phyloP scores from a whole-genome alignment of 2,329 filamentous ascomycete species.

The Arthrobotrys iridis region DNA sequence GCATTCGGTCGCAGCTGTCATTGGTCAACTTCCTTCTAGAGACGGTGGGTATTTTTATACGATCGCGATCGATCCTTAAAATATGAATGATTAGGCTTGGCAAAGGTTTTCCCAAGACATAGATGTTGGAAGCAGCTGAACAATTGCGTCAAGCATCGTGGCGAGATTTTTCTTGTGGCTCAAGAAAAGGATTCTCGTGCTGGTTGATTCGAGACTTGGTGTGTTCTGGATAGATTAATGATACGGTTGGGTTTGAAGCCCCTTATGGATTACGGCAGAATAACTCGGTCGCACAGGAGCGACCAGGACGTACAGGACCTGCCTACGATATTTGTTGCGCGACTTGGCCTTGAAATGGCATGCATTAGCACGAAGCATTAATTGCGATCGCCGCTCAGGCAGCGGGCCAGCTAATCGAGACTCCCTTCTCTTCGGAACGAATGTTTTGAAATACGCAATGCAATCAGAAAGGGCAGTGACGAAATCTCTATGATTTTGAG shows the following conservation, averaged over 20 bases:
- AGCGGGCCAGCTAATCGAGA: background rate
- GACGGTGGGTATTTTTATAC: constrained; percentile 1
- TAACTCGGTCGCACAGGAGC: constrained; percentile 19
- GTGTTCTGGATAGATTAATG: constrained; percentile 46
- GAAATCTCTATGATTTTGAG: constrained; percentile 9
- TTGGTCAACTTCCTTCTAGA: constrained; percentile 38
- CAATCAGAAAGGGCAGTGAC: background rate
- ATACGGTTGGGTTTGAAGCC: constrained; percentile 26
- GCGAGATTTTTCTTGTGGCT: constrained; percentile 3
- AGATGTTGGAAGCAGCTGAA: constrained; percentile 25
- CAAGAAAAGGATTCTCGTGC: background rate
- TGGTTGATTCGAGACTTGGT: constrained; percentile 21
- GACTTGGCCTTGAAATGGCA: constrained; percentile 14
- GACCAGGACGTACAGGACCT: background rate
- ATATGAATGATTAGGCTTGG: constrained; percentile 28
- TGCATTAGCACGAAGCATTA: background rate
- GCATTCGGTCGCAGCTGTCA: constrained; percentile 18
- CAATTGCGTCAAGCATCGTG: constrained; percentile 5
- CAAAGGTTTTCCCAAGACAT: background rate
- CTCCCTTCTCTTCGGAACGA: constrained; percentile 4
- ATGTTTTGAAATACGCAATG: background rate
- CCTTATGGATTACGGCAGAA: constrained; percentile 24
- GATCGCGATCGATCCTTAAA: constrained; percentile 17
- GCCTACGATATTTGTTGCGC: background rate
- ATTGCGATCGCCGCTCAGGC: constrained; percentile 38